Evolutionary conservation across 805 yeast genomes (phyloP).

Genomic region (Wickerhamomyces chambardii): DNA sequence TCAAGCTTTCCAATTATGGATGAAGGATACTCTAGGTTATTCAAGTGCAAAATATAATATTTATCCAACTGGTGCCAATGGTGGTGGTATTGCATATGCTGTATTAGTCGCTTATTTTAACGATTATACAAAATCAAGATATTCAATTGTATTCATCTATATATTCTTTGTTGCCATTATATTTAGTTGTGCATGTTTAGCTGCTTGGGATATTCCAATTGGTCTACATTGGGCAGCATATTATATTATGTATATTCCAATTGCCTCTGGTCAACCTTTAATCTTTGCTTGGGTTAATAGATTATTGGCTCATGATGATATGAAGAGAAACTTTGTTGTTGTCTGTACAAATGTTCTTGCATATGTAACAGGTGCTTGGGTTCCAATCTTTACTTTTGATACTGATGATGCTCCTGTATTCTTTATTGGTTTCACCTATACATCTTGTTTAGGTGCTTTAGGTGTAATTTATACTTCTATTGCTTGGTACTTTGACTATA

Average conservation of each 20-base stretch:
- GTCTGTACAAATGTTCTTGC: background rate
- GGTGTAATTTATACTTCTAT: background rate
- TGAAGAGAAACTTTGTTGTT: background rate
- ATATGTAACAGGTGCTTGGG: background rate
- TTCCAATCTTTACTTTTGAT: background rate
- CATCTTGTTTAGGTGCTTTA: background rate
- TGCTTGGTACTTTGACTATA: background rate
- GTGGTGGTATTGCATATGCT: constrained; percentile 25
- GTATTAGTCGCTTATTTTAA: constrained; percentile 23
- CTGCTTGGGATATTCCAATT: background rate
- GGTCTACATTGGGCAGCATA: background rate
- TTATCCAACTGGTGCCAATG: constrained; percentile 27
- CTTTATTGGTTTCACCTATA: background rate
- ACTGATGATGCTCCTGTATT: background rate
- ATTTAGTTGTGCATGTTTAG: background rate
- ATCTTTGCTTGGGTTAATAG: background rate
- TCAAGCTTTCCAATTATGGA: constrained; percentile 21
- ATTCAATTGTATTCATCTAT: background rate
- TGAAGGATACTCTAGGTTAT: constrained; percentile 23
- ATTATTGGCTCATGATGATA: background rate
- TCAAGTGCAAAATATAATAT: constrained; percentile 23
- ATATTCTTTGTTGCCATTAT: background rate
- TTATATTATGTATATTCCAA: background rate
- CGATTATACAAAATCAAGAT: constrained; percentile 14
- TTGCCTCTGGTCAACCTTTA: background rate